Evolutionary conservation across 495 filamentous ascomycete genomes (phyloP).

Genomic region (Tuber melanosporum): DNA sequence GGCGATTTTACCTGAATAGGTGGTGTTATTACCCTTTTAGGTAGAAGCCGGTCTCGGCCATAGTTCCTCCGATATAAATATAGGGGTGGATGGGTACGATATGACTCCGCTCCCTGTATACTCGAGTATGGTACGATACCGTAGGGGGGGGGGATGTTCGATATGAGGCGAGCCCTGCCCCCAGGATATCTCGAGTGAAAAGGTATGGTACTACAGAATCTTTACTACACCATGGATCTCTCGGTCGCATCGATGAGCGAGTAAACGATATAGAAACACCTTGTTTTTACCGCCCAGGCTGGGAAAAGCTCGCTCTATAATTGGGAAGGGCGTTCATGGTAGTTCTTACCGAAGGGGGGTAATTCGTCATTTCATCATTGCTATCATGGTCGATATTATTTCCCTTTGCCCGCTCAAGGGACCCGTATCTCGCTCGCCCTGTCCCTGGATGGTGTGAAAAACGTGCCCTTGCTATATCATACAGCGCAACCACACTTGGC

Average conservation of each 20-base stretch:
- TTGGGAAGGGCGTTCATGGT: not conserved
- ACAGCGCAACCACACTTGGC: not conserved
- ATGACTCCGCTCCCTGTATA: too few species aligned
- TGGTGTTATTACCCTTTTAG: too few species aligned
- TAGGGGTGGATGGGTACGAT: too few species aligned
- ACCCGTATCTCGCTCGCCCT: not conserved
- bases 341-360: not conserved
- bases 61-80: too few species aligned
- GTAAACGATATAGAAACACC: not conserved
- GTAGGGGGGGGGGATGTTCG: not conserved
- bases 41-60: too few species aligned
- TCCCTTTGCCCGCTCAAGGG: not conserved
- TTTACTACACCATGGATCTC: too few species aligned
- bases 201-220: not conserved
- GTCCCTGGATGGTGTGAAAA: not conserved
- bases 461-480: not conserved
- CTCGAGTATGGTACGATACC: too few species aligned
- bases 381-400: not conserved
- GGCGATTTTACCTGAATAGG: too few species aligned
- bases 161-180: not conserved
- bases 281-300: not conserved
- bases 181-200: not conserved
- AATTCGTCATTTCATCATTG: not conserved
- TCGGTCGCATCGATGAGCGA: not conserved
- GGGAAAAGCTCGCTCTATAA: not conserved